These are phyloP conservation scores for Botrytis sinoallii DNA, from an alignment of 2,329 filamentous ascomycete species.

Conservation along the genomic window DNA sequence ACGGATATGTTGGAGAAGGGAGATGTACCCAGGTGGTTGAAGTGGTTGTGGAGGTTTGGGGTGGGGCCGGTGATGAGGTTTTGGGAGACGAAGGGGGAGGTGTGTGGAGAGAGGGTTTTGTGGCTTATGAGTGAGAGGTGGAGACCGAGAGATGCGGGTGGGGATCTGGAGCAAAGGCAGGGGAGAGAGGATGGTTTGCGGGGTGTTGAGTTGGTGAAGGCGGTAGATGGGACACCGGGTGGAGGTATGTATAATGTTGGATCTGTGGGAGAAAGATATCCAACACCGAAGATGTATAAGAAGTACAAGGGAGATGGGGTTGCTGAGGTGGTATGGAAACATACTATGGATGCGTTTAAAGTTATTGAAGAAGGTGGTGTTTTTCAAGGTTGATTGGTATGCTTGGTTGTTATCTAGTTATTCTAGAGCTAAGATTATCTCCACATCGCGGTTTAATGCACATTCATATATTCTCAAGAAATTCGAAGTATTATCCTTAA, in stretches of 20 bases:
- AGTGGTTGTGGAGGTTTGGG: not conserved
- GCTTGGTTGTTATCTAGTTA: no score
- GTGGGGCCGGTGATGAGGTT: not conserved
- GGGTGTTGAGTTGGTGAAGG: not conserved
- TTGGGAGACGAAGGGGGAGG: not conserved
- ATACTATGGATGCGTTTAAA: not conserved
- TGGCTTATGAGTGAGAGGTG: not conserved
- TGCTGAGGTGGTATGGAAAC: not conserved
- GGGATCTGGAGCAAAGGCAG: accelerated
- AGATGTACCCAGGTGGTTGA: not conserved
- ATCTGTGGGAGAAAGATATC: not conserved
- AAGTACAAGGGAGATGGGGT: not conserved
- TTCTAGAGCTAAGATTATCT: no score
- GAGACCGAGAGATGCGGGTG: not conserved
- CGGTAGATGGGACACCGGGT: no score
- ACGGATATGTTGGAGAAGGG: not conserved
- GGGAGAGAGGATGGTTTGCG: not conserved
- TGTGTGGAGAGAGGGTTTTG: not conserved
- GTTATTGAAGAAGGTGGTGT: not conserved
- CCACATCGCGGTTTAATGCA: no score
- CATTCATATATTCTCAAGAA: no score
- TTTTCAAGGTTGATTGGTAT: not conserved
- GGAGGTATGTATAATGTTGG: not conserved
- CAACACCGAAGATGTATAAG: not conserved
- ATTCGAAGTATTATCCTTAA: no score